Percentiles rank a stretch among this genome's conserved stretches.
Evolutionary conservation across 1,284 basidiomycete species (phyloP).

Genomic region (Ustilago shanxiensis): DNA sequence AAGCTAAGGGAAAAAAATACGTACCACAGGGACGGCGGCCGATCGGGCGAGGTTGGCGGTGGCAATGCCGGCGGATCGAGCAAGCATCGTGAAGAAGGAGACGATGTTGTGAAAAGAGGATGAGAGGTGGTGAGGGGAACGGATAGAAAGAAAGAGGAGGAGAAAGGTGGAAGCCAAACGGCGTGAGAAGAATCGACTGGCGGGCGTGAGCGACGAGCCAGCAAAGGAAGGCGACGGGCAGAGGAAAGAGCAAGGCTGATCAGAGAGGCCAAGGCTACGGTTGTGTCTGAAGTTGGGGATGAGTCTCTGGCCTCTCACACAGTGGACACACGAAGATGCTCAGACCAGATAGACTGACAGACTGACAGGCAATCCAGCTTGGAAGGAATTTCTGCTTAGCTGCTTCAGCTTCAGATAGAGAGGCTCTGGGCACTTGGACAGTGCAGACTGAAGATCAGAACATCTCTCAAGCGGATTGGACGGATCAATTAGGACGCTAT

Average conservation of each 20-base stretch:
- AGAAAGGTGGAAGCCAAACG: constrained; percentile 2
- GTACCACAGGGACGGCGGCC: constrained; percentile 63
- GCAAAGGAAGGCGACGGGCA: background rate
- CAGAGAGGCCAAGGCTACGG: constrained; percentile 1
- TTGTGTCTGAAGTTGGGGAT: too few relatives aligned
- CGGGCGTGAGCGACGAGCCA: constrained; percentile 19
- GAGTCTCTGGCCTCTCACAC: too few relatives aligned
- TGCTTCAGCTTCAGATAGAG: background rate
- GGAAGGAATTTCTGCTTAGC: background rate
- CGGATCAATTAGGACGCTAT: constrained; percentile 22
- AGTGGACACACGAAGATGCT: too few relatives aligned
- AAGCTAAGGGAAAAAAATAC: constrained; percentile 34
- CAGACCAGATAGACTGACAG: too few relatives aligned
- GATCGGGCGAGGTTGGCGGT: constrained; percentile 68
- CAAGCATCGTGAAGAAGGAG: constrained; percentile 59
- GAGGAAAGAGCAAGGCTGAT: background rate
- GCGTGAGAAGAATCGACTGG: constrained; percentile 29
- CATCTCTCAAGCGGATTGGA: constrained; percentile 42
- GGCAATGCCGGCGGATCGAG: constrained; percentile 67
- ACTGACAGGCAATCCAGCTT: too few relatives aligned
- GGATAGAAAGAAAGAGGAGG: constrained; percentile 9
- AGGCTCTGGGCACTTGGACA: too few relatives aligned
- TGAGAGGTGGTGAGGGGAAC: constrained; percentile 36
- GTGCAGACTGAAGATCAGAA: background rate
- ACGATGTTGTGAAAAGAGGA: constrained; percentile 21